Conservation (phyloP, 2,329 filamentous ascomycete genomes). For the Thielaviopsis musarum region DNA sequence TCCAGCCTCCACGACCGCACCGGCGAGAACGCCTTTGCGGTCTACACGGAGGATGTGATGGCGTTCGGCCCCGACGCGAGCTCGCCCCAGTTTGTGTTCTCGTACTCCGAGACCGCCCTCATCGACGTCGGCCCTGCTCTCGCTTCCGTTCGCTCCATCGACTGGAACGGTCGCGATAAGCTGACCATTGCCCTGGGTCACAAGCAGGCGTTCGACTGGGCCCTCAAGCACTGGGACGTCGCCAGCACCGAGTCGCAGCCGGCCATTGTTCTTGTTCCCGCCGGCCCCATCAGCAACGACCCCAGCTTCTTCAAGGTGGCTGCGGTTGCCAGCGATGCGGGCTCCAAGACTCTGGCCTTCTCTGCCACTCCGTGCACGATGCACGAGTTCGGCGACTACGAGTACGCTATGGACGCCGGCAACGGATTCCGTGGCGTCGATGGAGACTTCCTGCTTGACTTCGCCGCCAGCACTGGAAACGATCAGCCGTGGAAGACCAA, state of each 20-base stretch:
- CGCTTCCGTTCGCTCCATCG: background rate
- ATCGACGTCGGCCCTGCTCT: background rate
- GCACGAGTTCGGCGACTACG: slow-evolving; percentile 1
- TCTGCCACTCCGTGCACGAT: background rate
- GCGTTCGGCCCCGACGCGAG: background rate
- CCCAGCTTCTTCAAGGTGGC: background rate
- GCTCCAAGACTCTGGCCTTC: background rate
- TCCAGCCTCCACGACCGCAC: background rate
- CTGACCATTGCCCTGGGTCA: background rate
- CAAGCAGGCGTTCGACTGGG: background rate
- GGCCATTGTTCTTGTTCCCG: background rate
- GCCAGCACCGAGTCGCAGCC: background rate
- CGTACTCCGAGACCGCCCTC: background rate
- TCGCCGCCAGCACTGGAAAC: background rate
- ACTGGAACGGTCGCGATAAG: background rate
- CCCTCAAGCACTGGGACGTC: background rate
- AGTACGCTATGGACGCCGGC: background rate
- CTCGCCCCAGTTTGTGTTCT: background rate
- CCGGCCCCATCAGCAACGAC: background rate
- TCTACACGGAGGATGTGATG: background rate
- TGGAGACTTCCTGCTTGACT: background rate
- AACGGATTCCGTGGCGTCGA: background rate
- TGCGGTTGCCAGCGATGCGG: background rate
- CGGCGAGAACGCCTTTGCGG: background rate
- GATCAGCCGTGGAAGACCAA: slow-evolving; percentile 3